These are phyloP conservation scores for Septoria petroselini DNA, from an alignment of 2,329 filamentous ascomycete species.

Conservation along the genomic window DNA sequence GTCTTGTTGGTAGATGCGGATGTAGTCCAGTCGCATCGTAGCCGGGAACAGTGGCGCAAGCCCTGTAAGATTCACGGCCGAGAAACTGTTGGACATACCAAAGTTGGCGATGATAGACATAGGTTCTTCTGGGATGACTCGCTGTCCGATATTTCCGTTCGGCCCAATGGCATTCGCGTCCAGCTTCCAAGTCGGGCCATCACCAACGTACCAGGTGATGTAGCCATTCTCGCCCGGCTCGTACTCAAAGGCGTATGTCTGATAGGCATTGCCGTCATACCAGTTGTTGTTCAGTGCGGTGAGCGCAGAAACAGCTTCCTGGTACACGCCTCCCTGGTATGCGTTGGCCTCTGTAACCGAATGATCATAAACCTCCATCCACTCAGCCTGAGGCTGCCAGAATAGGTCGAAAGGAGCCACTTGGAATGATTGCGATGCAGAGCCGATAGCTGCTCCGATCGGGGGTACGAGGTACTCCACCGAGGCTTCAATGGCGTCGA, in stretches of 20 bases:
- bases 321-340: conserved; percentile 61
- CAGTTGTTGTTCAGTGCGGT: conserved; percentile 63
- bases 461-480: conserved; percentile 52
- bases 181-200: conserved; percentile 63
- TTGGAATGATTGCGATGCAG: conserved; percentile 63
- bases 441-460: conserved; percentile 52
- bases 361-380: conserved; percentile 62
- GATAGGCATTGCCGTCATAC: conserved; percentile 64
- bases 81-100: conserved; percentile 67
- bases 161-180: conserved; percentile 59
- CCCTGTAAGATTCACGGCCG: conserved; percentile 57
- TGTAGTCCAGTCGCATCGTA: conserved; percentile 65
- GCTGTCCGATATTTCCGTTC: conserved; percentile 67
- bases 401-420: conserved; percentile 68
- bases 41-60: conserved; percentile 58
- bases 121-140: conserved; percentile 64
- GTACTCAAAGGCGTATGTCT: conserved; percentile 63
- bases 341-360: conserved; percentile 56
- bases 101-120: conserved; percentile 67
- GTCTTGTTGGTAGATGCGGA: conserved; percentile 67
- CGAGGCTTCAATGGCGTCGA: conserved; percentile 69
- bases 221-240: conserved; percentile 57
- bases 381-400: conserved; percentile 61
- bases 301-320: conserved; percentile 61
- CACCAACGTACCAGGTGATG: conserved; percentile 67